A percentile compares a stretch with the other conserved stretches of the same genome.
phyloP scores from a whole-genome alignment of 2,329 filamentous ascomycete species.

The Bimuria novae-zelandiae region DNA sequence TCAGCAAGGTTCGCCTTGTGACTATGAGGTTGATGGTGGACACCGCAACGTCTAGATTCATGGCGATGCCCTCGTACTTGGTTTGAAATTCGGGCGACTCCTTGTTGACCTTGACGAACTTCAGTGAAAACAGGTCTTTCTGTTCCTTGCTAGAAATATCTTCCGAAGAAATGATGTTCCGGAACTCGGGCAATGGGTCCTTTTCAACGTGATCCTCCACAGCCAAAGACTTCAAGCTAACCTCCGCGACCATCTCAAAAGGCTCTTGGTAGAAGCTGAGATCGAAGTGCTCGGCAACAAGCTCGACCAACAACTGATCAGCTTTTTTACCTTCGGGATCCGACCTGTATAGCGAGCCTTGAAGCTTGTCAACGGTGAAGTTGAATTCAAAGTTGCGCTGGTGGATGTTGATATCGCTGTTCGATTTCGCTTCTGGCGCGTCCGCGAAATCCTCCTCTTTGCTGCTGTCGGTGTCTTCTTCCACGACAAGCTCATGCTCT shows the following conservation, averaged over 20 bases:
- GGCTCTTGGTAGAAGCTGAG: constrained; percentile 86
- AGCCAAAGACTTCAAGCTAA: constrained; percentile 82
- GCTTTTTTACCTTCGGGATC: constrained; percentile 76
- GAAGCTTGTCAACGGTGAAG: constrained; percentile 91
- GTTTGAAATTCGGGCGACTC: constrained; percentile 92
- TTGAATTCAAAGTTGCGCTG: constrained; percentile 95
- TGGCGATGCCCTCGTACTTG: constrained; percentile 90
- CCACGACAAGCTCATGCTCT: constrained; percentile 77
- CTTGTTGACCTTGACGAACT: constrained; percentile 86
- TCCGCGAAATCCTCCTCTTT: constrained; percentile 70
- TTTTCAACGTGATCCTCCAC: constrained; percentile 94
- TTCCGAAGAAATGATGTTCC: constrained; percentile 95
- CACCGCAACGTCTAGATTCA: constrained; percentile 85
- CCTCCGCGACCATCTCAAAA: constrained; percentile 91
- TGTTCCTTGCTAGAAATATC: constrained; percentile 69
- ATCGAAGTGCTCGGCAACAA: constrained; percentile 87
- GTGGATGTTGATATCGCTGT: constrained; percentile 64
- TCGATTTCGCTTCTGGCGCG: constrained; percentile 62
- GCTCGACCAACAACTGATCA: constrained; percentile 84
- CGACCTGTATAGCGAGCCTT: constrained; percentile 87
- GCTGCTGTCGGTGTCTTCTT: constrained; percentile 69
- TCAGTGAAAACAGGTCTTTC: constrained; percentile 82
- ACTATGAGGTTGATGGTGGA: constrained; percentile 97
- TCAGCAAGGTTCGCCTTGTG: constrained; percentile 88
- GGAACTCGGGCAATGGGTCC: constrained; percentile 86